These are phyloP conservation scores for Allium sativum DNA, from an alignment of 106 monocot genomes.

Conservation along the genomic window DNA sequence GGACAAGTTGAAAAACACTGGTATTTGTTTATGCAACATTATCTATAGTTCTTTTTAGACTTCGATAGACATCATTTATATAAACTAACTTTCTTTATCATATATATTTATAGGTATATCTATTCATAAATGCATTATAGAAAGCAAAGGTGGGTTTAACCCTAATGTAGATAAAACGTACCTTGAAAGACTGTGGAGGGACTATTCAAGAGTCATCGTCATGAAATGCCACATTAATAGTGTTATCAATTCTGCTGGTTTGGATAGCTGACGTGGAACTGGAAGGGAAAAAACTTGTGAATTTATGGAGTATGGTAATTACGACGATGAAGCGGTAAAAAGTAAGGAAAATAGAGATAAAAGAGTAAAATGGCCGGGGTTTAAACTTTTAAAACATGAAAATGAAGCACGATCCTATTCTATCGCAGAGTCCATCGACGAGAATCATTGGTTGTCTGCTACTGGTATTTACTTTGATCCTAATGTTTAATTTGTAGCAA, in stretches of 20 bases:
- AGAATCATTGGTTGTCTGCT: constrained; percentile 2
- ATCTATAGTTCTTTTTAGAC: no score
- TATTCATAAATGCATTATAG: not conserved
- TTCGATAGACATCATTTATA: no score
- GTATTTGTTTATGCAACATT: no score
- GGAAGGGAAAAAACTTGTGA: constrained; percentile 7
- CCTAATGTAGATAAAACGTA: not conserved
- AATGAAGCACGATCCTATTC: not conserved
- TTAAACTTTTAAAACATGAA: not conserved
- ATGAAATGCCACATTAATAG: constrained; percentile 20
- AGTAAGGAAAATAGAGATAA: not conserved
- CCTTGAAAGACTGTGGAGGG: constrained; percentile 35
- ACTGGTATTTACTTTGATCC: constrained; percentile 2
- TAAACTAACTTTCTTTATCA: no score
- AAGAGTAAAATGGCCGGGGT: constrained; percentile 29
- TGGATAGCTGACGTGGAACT: constrained; percentile 17
- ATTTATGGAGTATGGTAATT: constrained; percentile 25
- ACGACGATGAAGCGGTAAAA: constrained; percentile 16
- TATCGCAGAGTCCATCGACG: not conserved
- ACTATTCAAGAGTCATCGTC: constrained; percentile 24
- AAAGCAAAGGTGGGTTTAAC: not conserved
- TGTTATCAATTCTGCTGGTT: constrained; percentile 20
- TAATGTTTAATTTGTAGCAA: not conserved
- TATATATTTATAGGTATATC: no score
- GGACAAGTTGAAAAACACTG: constrained; percentile 1